Base-by-base conservation (phyloP, 345 rosid genomes). In the Nasturtium officinale region DNA sequence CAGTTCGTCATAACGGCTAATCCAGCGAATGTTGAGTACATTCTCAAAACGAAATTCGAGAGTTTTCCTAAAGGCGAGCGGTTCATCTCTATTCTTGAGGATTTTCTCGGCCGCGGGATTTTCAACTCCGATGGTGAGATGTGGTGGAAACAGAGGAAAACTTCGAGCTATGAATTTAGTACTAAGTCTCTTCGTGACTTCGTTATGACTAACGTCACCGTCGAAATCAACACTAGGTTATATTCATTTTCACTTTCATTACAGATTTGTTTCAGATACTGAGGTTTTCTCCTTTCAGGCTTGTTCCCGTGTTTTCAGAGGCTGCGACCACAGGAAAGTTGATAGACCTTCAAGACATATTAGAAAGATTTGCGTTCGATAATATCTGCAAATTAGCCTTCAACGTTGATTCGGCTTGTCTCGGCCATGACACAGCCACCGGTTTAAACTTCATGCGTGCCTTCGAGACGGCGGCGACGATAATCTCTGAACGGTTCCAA, bases 61-160 rank as follows among this genome's bases (percentile, higher is more conserved):
- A 46, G 62, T 66, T 90, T 87, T 81, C 83, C 77, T 0, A 92
- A 88, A 80, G 96, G 91, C 2, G 70, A 37, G 1, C 29, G 47
- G 4, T 66, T 74, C 9, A 76, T 61, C 15, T 7, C 38, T 4
- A 2, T 26, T 25, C 84, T 88, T 7, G 80, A 54, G 2, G 95
- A 88, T 80, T 74, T 92, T 56, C 90, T 90, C 2, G 91, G 98
- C 23, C 60, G 78, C 4, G 96, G 98, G 7, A 88, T 90, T 63
- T 90, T 92, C 64, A 89, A 86, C 61, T 72, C 76, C 1, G 85
- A 92, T 20, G 96, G 90, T 0, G 88, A 82, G 0, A 64, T 76
- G 40, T 89, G 90, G 98, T 87, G 80, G 79, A 77, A 84, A 60
- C 95, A 92, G 69, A 84, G 96, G 53, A 88, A 86, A 68, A 83